phyloP scores from a whole-genome alignment of 164 flowering plant species.

The Cinnamomum chago region DNA sequence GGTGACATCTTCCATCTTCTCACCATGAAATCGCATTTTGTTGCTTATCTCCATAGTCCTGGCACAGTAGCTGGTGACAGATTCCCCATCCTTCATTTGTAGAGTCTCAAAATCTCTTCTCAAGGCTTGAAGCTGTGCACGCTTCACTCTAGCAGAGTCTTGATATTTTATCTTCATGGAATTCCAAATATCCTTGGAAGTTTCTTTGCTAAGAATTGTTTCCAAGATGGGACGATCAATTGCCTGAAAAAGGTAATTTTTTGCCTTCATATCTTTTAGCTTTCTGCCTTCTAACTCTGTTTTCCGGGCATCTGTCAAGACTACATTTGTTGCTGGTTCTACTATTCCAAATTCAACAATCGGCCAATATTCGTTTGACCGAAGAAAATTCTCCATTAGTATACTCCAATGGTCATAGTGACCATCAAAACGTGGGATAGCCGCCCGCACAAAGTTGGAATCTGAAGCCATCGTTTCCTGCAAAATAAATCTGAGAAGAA shows the following conservation, averaged over 20 bases:
- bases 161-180: too few relatives aligned
- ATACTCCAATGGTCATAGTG: not conserved
- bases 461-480: not conserved
- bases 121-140: too few relatives aligned
- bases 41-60: too few relatives aligned
- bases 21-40: too few relatives aligned
- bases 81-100: too few relatives aligned
- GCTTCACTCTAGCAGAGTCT: too few relatives aligned
- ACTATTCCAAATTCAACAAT: not conserved
- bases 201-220: not conserved
- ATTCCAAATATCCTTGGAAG: not conserved
- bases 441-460: not conserved
- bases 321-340: not conserved
- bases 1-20: too few relatives aligned
- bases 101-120: too few relatives aligned
- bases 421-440: not conserved
- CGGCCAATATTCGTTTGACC: not conserved
- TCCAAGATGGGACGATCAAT: not conserved
- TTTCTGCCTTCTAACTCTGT: not conserved
- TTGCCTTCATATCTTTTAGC: conserved; percentile 2
- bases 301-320: not conserved
- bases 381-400: not conserved
- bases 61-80: too few relatives aligned
- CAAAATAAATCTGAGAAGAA: too few relatives aligned
- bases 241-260: conserved; percentile 1